These are phyloP conservation scores for Dioszegia crocea DNA, from an alignment of 768 basidiomycete species.

Conservation along the genomic window DNA sequence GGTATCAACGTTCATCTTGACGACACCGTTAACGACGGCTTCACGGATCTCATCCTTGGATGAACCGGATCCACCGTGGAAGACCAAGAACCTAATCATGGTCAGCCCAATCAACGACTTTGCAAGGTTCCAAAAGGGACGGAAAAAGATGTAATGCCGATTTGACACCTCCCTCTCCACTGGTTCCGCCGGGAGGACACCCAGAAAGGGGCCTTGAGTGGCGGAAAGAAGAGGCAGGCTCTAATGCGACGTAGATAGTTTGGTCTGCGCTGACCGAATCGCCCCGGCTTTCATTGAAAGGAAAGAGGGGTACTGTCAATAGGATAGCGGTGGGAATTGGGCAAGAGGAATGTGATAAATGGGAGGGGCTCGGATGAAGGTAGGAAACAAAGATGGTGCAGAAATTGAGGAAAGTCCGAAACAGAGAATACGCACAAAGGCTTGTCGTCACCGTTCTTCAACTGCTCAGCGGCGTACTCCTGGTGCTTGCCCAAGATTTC, in stretches of 20 bases:
- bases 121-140: background rate
- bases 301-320: slow-evolving; percentile 46
- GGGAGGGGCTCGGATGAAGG: background rate
- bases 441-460: slow-evolving; percentile 58
- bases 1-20: slow-evolving; percentile 99
- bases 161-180: slow-evolving; percentile 48
- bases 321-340: slow-evolving; percentile 36
- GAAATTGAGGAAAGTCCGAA: background rate
- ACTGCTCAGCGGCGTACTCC: slow-evolving; percentile 63
- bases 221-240: slow-evolving; percentile 41
- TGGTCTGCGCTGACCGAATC: slow-evolving; percentile 45
- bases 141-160: slow-evolving; percentile 33
- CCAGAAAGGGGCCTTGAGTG: slow-evolving; percentile 28
- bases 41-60: slow-evolving; percentile 90
- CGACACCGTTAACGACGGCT: slow-evolving; percentile 84
- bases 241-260: slow-evolving; percentile 36
- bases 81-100: slow-evolving; percentile 78
- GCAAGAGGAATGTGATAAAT: background rate
- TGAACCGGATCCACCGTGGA: slow-evolving; percentile 99
- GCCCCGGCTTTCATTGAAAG: slow-evolving; percentile 35
- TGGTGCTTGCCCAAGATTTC: slow-evolving; percentile 92
- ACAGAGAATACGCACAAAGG: slow-evolving; percentile 67
- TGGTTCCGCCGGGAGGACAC: slow-evolving; percentile 17
- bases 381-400: background rate
- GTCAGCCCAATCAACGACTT: background rate